Percentiles rank a stretch among this genome's conserved stretches.
phyloP scores from a whole-genome alignment of 108 stramenopile genomes.

The Epipyxis sp. region DNA sequence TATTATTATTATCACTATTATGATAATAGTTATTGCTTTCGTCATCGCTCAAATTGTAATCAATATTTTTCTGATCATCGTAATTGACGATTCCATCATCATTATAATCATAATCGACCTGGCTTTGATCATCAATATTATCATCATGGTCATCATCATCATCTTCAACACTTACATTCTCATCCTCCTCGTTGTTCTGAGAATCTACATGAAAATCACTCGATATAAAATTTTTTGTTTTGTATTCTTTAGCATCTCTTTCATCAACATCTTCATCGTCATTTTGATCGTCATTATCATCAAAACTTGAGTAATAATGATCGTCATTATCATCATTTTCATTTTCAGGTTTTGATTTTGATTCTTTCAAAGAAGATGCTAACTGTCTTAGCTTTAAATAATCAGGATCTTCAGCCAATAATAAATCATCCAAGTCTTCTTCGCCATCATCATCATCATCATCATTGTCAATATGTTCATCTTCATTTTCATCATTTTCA shows the following conservation, averaged over 20 bases:
- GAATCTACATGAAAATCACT: not conserved
- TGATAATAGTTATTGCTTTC: not conserved
- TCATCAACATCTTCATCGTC: not conserved
- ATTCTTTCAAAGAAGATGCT: no score
- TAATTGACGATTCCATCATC: not conserved
- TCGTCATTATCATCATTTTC: no score
- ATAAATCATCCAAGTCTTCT: no score
- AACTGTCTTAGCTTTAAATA: no score
- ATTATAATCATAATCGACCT: not conserved
- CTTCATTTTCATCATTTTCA: not conserved
- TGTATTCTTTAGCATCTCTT: not conserved
- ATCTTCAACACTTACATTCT: constrained; percentile 17
- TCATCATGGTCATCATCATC: not conserved
- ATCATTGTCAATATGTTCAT: not conserved
- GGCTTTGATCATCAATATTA: constrained; percentile 10
- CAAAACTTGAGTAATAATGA: not conserved
- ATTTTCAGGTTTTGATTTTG: no score
- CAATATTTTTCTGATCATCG: not conserved
- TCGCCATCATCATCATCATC: not conserved
- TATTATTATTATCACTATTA: not conserved
- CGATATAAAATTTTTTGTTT: not conserved
- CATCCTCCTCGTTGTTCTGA: not conserved
- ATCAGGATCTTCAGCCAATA: no score
- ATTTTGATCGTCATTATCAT: not conserved
- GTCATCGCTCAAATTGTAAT: not conserved